Evolutionary conservation across 1,284 basidiomycete species (phyloP).

Genomic region (Neolentinus lepideus): DNA sequence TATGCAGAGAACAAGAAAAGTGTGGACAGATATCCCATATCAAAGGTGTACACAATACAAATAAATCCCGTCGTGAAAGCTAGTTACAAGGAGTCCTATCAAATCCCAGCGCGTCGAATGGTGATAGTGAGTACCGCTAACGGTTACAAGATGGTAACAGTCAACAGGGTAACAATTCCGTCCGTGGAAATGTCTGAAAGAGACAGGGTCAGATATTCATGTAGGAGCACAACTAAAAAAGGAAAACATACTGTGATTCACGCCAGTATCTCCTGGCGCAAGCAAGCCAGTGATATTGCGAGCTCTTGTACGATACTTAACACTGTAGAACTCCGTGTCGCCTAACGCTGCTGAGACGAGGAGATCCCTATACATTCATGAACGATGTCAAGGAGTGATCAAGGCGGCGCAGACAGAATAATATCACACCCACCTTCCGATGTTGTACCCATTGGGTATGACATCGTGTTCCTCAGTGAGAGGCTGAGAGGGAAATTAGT

Average conservation of each 20-base stretch:
- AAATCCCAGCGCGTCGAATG: too few relatives aligned
- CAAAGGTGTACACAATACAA: too few relatives aligned
- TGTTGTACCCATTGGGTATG: conserved; percentile 36
- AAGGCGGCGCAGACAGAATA: background rate
- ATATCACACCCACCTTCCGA: conserved; percentile 30
- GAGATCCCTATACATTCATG: conserved; percentile 25
- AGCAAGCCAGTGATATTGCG: conserved; percentile 43
- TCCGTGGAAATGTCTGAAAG: background rate
- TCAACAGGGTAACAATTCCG: background rate
- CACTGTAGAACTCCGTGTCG: conserved; percentile 31
- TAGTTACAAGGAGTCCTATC: too few relatives aligned
- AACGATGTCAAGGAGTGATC: background rate
- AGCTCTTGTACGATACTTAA: conserved; percentile 42
- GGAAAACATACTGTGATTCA: conserved; percentile 31
- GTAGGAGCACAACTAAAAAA: background rate
- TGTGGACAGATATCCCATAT: too few relatives aligned
- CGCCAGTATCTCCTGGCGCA: conserved; percentile 40
- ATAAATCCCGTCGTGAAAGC: too few relatives aligned
- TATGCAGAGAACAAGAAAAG: too few relatives aligned
- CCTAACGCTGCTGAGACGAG: conserved; percentile 40
- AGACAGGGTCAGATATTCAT: background rate
- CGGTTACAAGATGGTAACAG: background rate
- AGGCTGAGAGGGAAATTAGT: conserved; percentile 3
- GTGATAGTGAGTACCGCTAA: too few relatives aligned
- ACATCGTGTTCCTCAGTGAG: conserved; percentile 11